These are phyloP conservation scores for Magnolia kwangsiensis DNA, from an alignment of 164 flowering plant genomes.

Conservation along the genomic window DNA sequence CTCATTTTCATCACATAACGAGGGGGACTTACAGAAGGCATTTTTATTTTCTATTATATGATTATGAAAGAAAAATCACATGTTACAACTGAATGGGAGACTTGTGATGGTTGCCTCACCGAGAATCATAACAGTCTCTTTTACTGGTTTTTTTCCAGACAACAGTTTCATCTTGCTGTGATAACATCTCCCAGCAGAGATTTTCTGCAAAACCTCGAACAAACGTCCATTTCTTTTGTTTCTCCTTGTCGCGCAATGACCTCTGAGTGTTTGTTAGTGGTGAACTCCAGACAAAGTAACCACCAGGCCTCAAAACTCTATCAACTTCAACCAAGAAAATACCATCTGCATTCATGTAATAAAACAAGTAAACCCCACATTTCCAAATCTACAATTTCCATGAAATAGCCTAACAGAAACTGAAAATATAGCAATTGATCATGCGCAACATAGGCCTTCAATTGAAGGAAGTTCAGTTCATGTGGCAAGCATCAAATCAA, in stretches of 20 bases:
- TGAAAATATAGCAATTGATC: neutral
- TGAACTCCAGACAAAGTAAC: slow-evolving; percentile 99
- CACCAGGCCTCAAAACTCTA: slow-evolving; percentile 93
- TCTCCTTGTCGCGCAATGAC: slow-evolving; percentile 51
- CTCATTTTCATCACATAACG: neutral
- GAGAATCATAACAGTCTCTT: slow-evolving; percentile 57
- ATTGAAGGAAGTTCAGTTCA: neutral
- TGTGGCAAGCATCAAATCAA: neutral
- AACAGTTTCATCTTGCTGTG: slow-evolving; percentile 95
- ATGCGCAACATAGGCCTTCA: neutral
- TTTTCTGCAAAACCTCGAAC: slow-evolving; percentile 52
- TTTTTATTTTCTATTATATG: neutral
- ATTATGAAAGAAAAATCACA: neutral
- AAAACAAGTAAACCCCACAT: slow-evolving; percentile 2
- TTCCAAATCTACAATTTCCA: neutral
- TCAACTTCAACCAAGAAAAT: slow-evolving; percentile 75
- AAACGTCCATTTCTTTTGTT: slow-evolving; percentile 64
- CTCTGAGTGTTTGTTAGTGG: slow-evolving; percentile 62
- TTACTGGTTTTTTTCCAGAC: slow-evolving; percentile 91
- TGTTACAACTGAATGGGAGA: slow-evolving; percentile 7
- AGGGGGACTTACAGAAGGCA: neutral
- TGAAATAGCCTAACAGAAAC: neutral
- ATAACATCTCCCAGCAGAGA: slow-evolving; percentile 86
- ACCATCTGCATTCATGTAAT: slow-evolving; percentile 60
- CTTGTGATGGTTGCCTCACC: slow-evolving; percentile 42